Conservation (phyloP, 1,139 yeast species). For the Geotrichum histeridarum region DNA sequence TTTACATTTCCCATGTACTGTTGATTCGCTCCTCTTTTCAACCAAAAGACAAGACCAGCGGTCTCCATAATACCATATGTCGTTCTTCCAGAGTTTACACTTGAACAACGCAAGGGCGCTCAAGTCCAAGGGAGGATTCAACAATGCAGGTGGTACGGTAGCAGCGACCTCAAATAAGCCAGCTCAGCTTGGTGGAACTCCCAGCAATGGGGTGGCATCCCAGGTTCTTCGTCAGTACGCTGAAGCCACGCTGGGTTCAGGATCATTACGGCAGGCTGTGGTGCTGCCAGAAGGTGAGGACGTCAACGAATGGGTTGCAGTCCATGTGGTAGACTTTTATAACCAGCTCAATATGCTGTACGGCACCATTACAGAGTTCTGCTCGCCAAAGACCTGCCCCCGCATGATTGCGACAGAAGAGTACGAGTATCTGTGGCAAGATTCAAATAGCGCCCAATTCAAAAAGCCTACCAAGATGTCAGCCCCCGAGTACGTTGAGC, state of each 20-base stretch:
- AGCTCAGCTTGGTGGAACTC: constrained; percentile 15
- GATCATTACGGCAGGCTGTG: constrained; percentile 85
- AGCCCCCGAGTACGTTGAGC: constrained; percentile 92
- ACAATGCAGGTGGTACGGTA: constrained; percentile 47
- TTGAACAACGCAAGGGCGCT: constrained; percentile 20
- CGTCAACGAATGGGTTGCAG: constrained; percentile 90
- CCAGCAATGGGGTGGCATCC: constrained; percentile 24
- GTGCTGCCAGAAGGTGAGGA: constrained; percentile 91
- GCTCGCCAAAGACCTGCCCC: constrained; percentile 89
- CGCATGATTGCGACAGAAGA: constrained; percentile 96
- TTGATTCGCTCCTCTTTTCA: neutral
- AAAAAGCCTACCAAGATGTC: constrained; percentile 66
- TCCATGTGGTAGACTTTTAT: constrained; percentile 69
- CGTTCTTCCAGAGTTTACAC: constrained; percentile 52
- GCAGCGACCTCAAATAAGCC: neutral
- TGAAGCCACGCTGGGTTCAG: constrained; percentile 90
- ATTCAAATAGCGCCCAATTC: constrained; percentile 43
- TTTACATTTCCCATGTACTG: constrained; percentile 7
- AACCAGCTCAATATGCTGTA: constrained; percentile 94
- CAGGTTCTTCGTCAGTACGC: constrained; percentile 62
- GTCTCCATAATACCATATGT: constrained; percentile 31
- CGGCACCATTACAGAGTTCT: constrained; percentile 92
- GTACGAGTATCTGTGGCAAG: constrained; percentile 96
- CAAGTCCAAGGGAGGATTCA: constrained; percentile 78
- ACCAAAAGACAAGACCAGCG: neutral